phyloP scores from a whole-genome alignment of 257 asterid genomes.

The Mentha longifolia region DNA sequence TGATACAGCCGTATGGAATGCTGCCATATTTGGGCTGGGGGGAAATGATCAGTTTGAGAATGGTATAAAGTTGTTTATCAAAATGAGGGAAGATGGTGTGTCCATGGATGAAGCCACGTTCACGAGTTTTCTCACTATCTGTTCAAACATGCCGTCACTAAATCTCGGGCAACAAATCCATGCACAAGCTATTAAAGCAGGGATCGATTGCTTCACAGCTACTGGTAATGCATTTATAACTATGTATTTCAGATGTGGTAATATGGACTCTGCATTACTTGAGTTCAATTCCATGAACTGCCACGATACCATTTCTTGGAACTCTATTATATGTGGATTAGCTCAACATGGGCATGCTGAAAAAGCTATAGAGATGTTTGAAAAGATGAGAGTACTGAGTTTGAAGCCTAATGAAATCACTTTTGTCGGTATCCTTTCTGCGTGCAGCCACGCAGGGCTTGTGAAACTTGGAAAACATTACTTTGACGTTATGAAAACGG shows the following conservation, averaged over 20 bases:
- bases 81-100: constrained; percentile 50
- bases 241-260: constrained; percentile 68
- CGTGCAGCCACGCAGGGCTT: constrained; percentile 72
- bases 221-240: constrained; percentile 57
- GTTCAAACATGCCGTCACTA: constrained; percentile 62
- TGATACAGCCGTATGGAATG: constrained; percentile 65
- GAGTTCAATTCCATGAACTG: constrained; percentile 47
- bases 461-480: constrained; percentile 52
- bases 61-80: constrained; percentile 50
- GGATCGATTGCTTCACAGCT: constrained; percentile 48
- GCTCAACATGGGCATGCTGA: constrained; percentile 64
- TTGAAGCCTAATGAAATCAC: constrained; percentile 57
- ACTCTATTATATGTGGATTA: constrained; percentile 68
- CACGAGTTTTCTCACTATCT: constrained; percentile 58
- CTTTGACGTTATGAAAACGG: constrained; percentile 49
- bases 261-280: constrained; percentile 52
- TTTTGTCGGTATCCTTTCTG: constrained; percentile 66
- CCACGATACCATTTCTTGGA: constrained; percentile 63
- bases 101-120: constrained; percentile 58
- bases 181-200: constrained; percentile 52
- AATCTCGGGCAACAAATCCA: constrained; percentile 70
- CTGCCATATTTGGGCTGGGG: constrained; percentile 61
- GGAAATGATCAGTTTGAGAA: constrained; percentile 57
- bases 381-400: constrained; percentile 50
- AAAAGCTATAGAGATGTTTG: constrained; percentile 54